Base-by-base conservation (phyloP, 306 rosid genomes). In the Pueraria montana region DNA sequence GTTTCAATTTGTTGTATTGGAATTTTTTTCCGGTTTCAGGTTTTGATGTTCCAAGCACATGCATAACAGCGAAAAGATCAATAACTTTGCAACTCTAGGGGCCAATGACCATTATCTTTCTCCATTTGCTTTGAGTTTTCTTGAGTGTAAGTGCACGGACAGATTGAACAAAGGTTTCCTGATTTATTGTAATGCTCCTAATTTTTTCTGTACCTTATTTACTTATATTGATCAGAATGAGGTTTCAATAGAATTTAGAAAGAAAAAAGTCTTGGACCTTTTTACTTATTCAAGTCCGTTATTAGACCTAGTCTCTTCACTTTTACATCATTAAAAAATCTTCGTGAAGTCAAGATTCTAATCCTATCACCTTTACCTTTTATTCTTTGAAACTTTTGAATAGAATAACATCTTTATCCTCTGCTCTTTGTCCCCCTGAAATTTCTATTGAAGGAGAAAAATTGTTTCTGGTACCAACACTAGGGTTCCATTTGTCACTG, bases 281-380 rank as follows among this genome's bases (percentile, higher is more conserved):
- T 86, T 72, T 58, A 72, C 84, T 86, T 46, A 21, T 72, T 74
- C 73, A 77, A 72, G 78, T 72, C 86, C 52, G 61, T 72, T 72
- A 65, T 82, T 72, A 74, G 78, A 79, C 78, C 55, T 72, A 62
- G 70, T 43, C 78, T 52, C 70, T 55, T 80, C 80, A 7, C 84
- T 80, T 72, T 77, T 80, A 26, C 85, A 84, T 84, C 78, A 87
- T 80, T 83, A 76, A 23, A 80, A 85, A 80, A 80, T 85, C 63
- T 80, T 80, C 4, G 84, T 58, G 62, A 80, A 75, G 87, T 84
- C 82, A 74, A 80, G 85, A 85, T 85, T 71, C 85, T 76, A 36
- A 85, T 85, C 85, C 82, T 58, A 59, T 80, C 82, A 85, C 58
- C 87, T 80, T 80, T 84, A 66, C 65, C 76, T 79, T 84, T 84